These are phyloP conservation scores for Erythrophleum ivorense DNA, from an alignment of 331 rosid genomes.

Conservation along the genomic window DNA sequence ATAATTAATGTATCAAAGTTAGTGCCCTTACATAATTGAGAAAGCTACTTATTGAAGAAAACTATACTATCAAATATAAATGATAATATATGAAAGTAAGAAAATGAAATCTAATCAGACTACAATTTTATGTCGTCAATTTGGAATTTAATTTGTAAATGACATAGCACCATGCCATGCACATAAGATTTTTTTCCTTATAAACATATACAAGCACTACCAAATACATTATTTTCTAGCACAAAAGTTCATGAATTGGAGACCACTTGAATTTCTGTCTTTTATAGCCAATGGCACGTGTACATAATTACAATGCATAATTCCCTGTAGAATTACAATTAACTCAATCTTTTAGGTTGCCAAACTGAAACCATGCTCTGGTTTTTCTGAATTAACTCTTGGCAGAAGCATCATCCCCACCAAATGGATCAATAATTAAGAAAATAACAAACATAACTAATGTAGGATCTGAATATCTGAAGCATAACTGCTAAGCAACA, in stretches of 20 bases:
- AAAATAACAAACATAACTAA: too few relatives aligned
- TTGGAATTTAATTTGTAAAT: background rate
- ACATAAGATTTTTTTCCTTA: background rate
- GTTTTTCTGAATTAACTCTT: background rate
- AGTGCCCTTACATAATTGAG: background rate
- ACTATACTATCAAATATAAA: background rate
- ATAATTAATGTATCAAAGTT: background rate
- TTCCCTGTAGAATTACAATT: background rate
- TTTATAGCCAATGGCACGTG: background rate
- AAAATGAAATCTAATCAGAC: background rate
- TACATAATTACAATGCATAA: background rate
- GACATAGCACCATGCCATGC: background rate
- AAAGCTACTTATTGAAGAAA: background rate
- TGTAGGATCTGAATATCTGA: too few relatives aligned
- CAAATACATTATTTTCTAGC: background rate
- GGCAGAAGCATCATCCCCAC: background rate
- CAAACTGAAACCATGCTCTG: too few relatives aligned
- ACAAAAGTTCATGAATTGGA: background rate
- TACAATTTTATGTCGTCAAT: background rate
- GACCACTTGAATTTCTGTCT: background rate
- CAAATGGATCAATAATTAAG: background rate
- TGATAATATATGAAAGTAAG: background rate
- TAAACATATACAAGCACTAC: background rate
- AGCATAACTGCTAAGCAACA: too few relatives aligned
- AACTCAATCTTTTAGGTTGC: background rate